Evolutionary conservation across 202 grass and related monocot genomes (phyloP).

Genomic region (Panicum hallii): DNA sequence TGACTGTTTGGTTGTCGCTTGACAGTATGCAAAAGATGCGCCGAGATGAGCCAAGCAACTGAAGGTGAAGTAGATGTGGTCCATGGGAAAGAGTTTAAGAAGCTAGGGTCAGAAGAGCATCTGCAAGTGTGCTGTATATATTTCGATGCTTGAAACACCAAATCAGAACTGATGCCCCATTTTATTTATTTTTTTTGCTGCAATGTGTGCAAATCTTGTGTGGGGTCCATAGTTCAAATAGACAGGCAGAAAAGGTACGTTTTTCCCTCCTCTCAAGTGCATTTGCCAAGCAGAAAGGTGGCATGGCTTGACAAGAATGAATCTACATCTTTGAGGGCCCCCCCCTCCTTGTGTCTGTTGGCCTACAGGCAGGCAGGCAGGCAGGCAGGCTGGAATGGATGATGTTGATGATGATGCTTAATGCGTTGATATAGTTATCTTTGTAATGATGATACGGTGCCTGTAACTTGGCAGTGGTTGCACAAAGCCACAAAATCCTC

Average conservation of each 20-base stretch:
- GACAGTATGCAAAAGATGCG: constrained; percentile 5
- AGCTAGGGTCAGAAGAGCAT: background rate
- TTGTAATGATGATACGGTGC: background rate
- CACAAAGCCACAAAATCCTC: background rate
- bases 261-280: too few relatives aligned
- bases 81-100: background rate
- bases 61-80: constrained; percentile 19
- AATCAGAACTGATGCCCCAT: too few relatives aligned
- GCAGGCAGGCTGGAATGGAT: too few relatives aligned
- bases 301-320: background rate
- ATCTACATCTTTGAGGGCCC: background rate
- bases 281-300: background rate
- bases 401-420: background rate
- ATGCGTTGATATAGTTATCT: background rate
- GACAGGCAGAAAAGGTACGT: too few relatives aligned
- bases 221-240: too few relatives aligned
- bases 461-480: background rate
- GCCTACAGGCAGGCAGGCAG: too few relatives aligned
- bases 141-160: too few relatives aligned
- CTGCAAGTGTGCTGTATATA: too few relatives aligned
- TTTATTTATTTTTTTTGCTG: too few relatives aligned
- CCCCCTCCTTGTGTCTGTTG: too few relatives aligned
- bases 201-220: too few relatives aligned
- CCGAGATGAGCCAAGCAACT: constrained; percentile 10
- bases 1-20: background rate